phyloP scores from a whole-genome alignment of 2,329 filamentous ascomycete species.

The Calonectria hongkongensis region DNA sequence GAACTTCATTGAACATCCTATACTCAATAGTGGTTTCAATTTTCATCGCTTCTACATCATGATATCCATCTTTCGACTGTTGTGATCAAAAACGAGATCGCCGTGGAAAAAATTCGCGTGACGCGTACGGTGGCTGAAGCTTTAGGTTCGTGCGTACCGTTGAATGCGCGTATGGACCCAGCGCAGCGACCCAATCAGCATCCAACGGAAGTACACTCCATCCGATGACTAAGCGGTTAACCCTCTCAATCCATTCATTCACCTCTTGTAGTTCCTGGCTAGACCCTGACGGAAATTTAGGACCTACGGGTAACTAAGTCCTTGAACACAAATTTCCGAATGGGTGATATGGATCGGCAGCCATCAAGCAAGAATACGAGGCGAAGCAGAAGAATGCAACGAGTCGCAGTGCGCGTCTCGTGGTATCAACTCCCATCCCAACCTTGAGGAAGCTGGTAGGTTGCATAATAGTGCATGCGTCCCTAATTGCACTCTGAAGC shows the following conservation, averaged over 20 bases:
- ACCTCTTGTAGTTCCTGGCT: not conserved
- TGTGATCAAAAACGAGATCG: not conserved
- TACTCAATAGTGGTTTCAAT: too few relatives aligned
- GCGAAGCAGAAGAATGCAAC: not conserved
- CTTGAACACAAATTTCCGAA: not conserved
- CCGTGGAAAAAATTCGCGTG: slow-evolving; percentile 8
- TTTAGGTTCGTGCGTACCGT: not conserved
- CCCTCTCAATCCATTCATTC: not conserved
- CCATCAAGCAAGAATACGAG: not conserved
- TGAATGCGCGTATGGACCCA: not conserved
- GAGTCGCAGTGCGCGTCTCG: not conserved
- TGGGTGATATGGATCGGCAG: not conserved
- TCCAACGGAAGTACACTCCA: not conserved
- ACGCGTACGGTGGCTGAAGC: slow-evolving; percentile 24
- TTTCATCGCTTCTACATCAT: not conserved
- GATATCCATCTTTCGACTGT: not conserved
- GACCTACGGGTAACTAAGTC: not conserved
- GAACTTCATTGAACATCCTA: not conserved
- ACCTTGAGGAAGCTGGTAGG: not conserved
- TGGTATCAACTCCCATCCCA: not conserved
- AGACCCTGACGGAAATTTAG: not conserved
- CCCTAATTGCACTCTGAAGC: too few relatives aligned
- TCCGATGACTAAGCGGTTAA: slow-evolving; percentile 5
- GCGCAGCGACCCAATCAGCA: not conserved
- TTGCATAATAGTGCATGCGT: not conserved